A percentile compares a stretch with the other conserved stretches of the same genome.
These are phyloP conservation scores for Rhododendron griersonianum DNA, from an alignment of 148 eudicot genomes.

Conservation along the genomic window DNA sequence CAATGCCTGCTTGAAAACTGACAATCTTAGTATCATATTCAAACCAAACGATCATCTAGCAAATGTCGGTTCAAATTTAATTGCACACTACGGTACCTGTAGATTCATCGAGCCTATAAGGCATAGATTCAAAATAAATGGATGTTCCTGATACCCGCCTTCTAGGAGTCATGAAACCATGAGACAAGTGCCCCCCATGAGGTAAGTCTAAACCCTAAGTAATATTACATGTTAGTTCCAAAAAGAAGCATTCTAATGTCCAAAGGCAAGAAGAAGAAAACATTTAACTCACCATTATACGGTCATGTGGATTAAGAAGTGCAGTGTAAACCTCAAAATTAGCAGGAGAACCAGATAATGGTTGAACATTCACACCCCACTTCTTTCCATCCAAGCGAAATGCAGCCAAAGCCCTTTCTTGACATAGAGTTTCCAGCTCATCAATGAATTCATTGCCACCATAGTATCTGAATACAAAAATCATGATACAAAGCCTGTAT, in stretches of 20 bases:
- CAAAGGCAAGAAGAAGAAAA: neutral
- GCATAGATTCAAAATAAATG: slow-evolving; percentile 90
- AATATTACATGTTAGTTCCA: slow-evolving; percentile 3
- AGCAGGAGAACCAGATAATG: slow-evolving; percentile 90
- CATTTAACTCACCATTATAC: slow-evolving; percentile 60
- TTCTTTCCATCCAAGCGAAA: slow-evolving; percentile 63
- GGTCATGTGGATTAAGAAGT: slow-evolving; percentile 83
- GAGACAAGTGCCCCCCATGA: slow-evolving; percentile 91
- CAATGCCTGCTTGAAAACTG: slow-evolving; percentile 42
- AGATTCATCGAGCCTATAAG: slow-evolving; percentile 84
- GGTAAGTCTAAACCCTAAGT: slow-evolving; percentile 82
- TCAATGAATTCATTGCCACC: slow-evolving; percentile 93
- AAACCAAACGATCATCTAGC: neutral
- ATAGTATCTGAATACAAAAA: slow-evolving; percentile 50
- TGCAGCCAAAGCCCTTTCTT: slow-evolving; percentile 78
- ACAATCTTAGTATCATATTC: neutral
- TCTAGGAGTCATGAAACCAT: slow-evolving; percentile 91
- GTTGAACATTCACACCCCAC: slow-evolving; percentile 99
- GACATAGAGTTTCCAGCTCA: slow-evolving; percentile 74
- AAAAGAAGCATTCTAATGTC: neutral
- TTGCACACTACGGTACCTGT: slow-evolving; percentile 41
- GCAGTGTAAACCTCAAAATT: slow-evolving; percentile 95
- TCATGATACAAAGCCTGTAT: neutral
- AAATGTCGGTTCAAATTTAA: neutral
- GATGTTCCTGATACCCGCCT: slow-evolving; percentile 89